A percentile compares a stretch with the other conserved stretches of the same genome.
Conservation (phyloP, 371 early-diverging fungal species). For the Lichtheimia corymbifera region DNA sequence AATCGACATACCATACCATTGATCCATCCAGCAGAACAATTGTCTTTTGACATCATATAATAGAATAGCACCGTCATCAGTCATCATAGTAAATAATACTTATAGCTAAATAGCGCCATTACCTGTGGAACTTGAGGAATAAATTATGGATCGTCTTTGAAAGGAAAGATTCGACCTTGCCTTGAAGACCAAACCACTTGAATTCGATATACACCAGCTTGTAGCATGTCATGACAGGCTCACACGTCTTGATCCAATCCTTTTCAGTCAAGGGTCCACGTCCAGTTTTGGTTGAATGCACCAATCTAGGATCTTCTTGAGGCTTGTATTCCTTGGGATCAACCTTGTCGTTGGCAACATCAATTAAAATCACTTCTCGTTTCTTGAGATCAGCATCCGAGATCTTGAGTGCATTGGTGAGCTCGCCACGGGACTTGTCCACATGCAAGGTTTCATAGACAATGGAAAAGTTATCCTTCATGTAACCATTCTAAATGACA, state of each 20-base stretch:
- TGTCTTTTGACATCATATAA: conserved; percentile 40
- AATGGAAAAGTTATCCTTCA: conserved; percentile 73
- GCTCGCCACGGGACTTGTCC: conserved; percentile 66
- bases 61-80: too few species aligned
- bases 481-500: conserved; percentile 57
- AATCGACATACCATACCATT: conserved; percentile 76
- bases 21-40: conserved; percentile 73
- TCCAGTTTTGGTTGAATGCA: conserved; percentile 63
- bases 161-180: conserved; percentile 62
- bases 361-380: conserved; percentile 63
- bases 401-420: conserved; percentile 62
- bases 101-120: not conserved
- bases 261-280: conserved; percentile 64
- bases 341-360: conserved; percentile 64
- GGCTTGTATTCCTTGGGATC: conserved; percentile 57
- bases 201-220: conserved; percentile 77
- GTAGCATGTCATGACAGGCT: conserved; percentile 80
- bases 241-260: conserved; percentile 48
- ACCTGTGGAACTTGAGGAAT: conserved; percentile 44
- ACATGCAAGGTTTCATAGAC: conserved; percentile 76
- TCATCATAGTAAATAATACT: too few species aligned
- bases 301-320: conserved; percentile 68
- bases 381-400: conserved; percentile 46
- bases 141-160: conserved; percentile 36
- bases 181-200: conserved; percentile 72